Evolutionary conservation across 163 green algal genomes (phyloP).

Genomic region (Volvox carteri): DNA sequence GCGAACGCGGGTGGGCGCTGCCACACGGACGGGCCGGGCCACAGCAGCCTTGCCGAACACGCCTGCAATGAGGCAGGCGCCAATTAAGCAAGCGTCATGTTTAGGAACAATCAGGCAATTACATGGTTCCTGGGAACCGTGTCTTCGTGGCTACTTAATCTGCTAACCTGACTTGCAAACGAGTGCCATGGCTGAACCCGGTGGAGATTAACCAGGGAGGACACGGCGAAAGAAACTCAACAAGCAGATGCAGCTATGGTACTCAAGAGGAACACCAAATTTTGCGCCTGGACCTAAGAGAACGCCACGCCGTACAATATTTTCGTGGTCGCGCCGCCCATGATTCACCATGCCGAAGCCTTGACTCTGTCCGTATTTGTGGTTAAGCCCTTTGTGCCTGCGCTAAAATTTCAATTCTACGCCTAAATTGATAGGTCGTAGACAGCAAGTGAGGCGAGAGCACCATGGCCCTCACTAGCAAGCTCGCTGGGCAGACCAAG

Average conservation of each 20-base stretch:
- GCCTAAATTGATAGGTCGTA: background rate
- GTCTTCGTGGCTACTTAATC: background rate
- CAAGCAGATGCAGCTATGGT: background rate
- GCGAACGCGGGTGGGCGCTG: slow-evolving; percentile 35
- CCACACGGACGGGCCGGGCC: slow-evolving; percentile 35
- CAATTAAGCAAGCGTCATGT: background rate
- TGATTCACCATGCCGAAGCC: background rate
- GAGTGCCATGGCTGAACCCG: slow-evolving; percentile 33
- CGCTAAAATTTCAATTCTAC: slow-evolving; percentile 1
- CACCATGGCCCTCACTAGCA: slow-evolving; percentile 45
- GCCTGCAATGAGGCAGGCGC: background rate
- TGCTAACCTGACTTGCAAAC: slow-evolving; percentile 46
- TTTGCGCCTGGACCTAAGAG: background rate
- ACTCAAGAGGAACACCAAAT: background rate
- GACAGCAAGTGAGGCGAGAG: background rate
- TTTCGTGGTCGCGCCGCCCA: slow-evolving; percentile 38
- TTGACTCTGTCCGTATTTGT: background rate
- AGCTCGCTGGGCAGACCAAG: slow-evolving; percentile 14
- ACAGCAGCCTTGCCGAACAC: slow-evolving; percentile 55
- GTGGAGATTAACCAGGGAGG: background rate
- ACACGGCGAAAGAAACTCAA: background rate
- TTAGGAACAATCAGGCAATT: background rate
- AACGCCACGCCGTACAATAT: slow-evolving; percentile 30
- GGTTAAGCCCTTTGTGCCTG: background rate
- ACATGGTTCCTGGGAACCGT: background rate